These are phyloP conservation scores for Penicillium psychrosexuale DNA, from an alignment of 2,329 filamentous ascomycete genomes.

Conservation along the genomic window DNA sequence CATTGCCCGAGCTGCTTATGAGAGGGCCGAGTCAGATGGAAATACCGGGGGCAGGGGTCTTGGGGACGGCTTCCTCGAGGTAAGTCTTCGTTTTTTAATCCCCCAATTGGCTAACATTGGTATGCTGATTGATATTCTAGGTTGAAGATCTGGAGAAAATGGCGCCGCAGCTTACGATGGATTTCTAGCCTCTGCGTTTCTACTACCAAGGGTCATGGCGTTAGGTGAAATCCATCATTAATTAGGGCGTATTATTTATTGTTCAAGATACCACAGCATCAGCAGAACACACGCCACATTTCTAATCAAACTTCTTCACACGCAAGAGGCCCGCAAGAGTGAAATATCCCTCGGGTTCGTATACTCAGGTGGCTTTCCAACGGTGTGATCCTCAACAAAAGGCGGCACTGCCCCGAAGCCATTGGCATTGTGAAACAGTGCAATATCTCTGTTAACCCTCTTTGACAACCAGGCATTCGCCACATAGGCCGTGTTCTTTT, in stretches of 20 bases:
- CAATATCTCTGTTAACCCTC: conserved; percentile 25
- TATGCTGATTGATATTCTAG: conserved; percentile 40
- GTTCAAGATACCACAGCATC: conserved; percentile 26
- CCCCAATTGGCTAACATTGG: background rate
- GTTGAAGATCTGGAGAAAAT: conserved; percentile 88
- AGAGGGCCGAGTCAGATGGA: conserved; percentile 54
- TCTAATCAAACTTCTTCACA: background rate
- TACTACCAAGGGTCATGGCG: background rate
- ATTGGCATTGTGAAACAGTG: conserved; percentile 25
- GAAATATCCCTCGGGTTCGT: conserved; percentile 23
- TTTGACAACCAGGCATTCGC: conserved; percentile 22
- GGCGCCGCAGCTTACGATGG: conserved; percentile 77
- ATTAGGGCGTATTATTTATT: conserved; percentile 7
- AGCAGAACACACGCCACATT: background rate
- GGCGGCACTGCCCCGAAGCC: conserved; percentile 23
- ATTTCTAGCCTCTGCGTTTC: conserved; percentile 58
- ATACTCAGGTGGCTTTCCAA: conserved; percentile 21
- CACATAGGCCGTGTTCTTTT: conserved; percentile 20
- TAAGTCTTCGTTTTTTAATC: conserved; percentile 39
- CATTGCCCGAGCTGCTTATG: conserved; percentile 71
- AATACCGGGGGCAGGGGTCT: conserved; percentile 35
- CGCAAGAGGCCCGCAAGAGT: conserved; percentile 18
- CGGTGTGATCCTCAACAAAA: conserved; percentile 23
- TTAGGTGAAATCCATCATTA: conserved; percentile 5
- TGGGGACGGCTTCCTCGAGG: conserved; percentile 67